phyloP scores from a whole-genome alignment of 2,329 filamentous ascomycete species.

The Fusarium liriodendri region DNA sequence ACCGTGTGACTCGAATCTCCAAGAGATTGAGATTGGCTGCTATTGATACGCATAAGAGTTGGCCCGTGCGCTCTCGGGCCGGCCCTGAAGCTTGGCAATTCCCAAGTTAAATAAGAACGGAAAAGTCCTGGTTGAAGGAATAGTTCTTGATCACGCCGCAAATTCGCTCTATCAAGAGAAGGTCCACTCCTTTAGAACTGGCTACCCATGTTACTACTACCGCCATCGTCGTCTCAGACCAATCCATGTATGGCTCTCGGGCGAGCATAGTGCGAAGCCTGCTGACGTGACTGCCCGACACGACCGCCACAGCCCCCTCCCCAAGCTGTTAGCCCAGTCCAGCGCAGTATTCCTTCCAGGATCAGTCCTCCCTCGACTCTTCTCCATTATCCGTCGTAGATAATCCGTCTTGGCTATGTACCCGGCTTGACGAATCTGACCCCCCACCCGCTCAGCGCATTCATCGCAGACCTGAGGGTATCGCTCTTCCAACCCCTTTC shows the following conservation, averaged over 20 bases:
- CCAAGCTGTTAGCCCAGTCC: conserved; percentile 56
- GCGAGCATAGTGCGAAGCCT: too few relatives aligned
- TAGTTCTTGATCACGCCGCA: too few relatives aligned
- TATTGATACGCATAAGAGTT: neutral
- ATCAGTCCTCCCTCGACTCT: conserved; percentile 57
- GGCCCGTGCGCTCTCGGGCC: neutral
- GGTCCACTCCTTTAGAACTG: too few relatives aligned
- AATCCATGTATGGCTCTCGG: too few relatives aligned
- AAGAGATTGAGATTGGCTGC: neutral
- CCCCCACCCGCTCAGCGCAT: conserved; percentile 80
- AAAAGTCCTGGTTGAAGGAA: too few relatives aligned
- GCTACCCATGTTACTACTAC: too few relatives aligned
- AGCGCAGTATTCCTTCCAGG: conserved; percentile 50
- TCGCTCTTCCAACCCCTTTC: conserved; percentile 77
- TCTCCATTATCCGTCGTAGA: conserved; percentile 79
- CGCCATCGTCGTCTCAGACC: too few relatives aligned
- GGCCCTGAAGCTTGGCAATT: neutral
- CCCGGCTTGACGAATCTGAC: conserved; percentile 75
- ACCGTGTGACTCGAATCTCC: neutral
- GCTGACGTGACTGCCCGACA: too few relatives aligned
- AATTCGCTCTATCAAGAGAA: too few relatives aligned
- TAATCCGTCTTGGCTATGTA: conserved; percentile 90
- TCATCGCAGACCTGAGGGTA: conserved; percentile 90
- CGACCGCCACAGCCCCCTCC: conserved; percentile 62
- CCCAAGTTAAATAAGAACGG: too few relatives aligned